Evolutionary conservation across 768 basidiomycete species (phyloP).

Genomic region (Termitomyces sp.): DNA sequence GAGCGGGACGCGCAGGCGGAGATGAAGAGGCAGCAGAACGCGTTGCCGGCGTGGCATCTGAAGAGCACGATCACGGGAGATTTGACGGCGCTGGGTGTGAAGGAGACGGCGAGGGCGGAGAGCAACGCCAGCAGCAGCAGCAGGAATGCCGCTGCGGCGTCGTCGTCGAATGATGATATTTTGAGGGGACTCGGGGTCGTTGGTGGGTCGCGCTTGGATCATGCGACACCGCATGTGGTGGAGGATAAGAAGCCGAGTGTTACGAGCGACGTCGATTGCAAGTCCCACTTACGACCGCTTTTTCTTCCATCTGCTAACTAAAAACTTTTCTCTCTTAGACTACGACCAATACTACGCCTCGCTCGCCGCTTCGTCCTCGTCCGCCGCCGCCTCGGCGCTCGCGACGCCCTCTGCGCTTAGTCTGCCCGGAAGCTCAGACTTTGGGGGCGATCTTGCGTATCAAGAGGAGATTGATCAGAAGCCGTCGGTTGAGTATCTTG

Average conservation of each 20-base stretch:
- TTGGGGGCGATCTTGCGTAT: slow-evolving; percentile 46
- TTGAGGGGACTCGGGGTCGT: slow-evolving; percentile 63
- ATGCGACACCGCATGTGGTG: slow-evolving; percentile 15
- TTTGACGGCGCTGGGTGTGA: slow-evolving; percentile 80
- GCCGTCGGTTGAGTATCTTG: slow-evolving; percentile 60
- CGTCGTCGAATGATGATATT: slow-evolving; percentile 75
- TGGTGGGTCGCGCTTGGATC: slow-evolving; percentile 38
- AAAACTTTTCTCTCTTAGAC: slow-evolving; percentile 48
- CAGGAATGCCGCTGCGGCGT: too few species aligned
- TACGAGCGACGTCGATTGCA: slow-evolving; percentile 64
- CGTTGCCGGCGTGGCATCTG: slow-evolving; percentile 91
- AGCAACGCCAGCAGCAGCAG: too few species aligned
- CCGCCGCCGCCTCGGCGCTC: slow-evolving; percentile 50
- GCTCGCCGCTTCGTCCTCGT: slow-evolving; percentile 56
- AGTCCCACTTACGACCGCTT: slow-evolving; percentile 20
- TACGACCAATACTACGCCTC: slow-evolving; percentile 84
- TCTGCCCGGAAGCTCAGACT: slow-evolving; percentile 39
- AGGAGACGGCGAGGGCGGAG: slow-evolving; percentile 60
- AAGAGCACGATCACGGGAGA: slow-evolving; percentile 95
- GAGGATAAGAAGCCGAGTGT: slow-evolving; percentile 29
- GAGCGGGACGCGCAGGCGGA: slow-evolving; percentile 82
- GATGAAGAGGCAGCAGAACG: slow-evolving; percentile 85
- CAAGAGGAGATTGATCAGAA: slow-evolving; percentile 73
- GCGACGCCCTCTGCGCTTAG: slow-evolving; percentile 58
- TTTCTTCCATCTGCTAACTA: background rate